Evolutionary conservation across 2,329 filamentous ascomycete species (phyloP), one percentile per base, ranked within the genome.

Genomic region (Phyllachora maydis): DNA sequence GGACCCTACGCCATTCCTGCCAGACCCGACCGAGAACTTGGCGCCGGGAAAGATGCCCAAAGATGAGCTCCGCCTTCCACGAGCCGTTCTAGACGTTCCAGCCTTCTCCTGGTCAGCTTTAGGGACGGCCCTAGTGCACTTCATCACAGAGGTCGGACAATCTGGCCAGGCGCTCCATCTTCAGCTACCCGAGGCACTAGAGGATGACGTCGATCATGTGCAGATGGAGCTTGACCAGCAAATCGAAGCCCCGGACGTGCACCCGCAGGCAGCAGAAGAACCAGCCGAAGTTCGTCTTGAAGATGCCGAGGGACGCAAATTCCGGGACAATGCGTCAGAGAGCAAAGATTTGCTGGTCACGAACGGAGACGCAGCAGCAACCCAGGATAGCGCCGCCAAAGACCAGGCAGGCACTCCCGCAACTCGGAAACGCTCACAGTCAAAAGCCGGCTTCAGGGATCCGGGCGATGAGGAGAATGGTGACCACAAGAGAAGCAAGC

Each of bases 401-500:
- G 31, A 32, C 7, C 22, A 30, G 12, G n/a, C 26, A 8, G 9
- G 22, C 10, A 36, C 55, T 2, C 32, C 49, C 5, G 41, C 50
- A 8, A 57, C 54, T 1, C 53, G 65, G 23, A 72, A 72, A 37
- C 53, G 67, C 23, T 72, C 67, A 2, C 66, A 72, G 29, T 73
- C 67, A 8, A 45, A 48, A 15, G 67, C 67, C 4, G 66, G 66
- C 3, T 42, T 73, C 10, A 51, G 51, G 1, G 66, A 71, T 3
- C 50, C 43, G 0, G 50, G 38, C 1, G 64, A 68, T 6, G 66
- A 72, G 24, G 66, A 72, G 16, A 55, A 51, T 13, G 50, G 48
- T 2, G 54, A 61, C 8, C 59, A 63, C 25, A 73, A 71, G 36
- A 52, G 68, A 27, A 73, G 67, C 41, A 76, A 75, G 37, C 52